Conservation (phyloP, 805 yeast species). For the Saccharomycopsis lassenensis region DNA sequence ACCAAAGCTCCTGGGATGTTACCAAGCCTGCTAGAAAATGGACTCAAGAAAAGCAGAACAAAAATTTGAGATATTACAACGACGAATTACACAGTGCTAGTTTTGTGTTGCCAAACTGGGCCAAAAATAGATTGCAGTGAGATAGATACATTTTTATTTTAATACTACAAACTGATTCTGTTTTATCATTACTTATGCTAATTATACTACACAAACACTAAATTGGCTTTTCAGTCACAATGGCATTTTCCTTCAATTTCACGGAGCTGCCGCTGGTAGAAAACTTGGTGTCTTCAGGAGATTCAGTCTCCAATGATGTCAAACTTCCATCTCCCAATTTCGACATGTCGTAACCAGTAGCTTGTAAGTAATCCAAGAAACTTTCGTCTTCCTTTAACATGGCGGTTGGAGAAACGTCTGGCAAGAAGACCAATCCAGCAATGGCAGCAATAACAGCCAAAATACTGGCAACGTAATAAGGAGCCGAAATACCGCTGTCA, state of each 20-base stretch:
- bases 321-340: slow-evolving; percentile 35
- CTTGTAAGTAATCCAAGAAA: slow-evolving; percentile 55
- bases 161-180: too few species aligned
- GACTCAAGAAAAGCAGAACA: slow-evolving; percentile 34
- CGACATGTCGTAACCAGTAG: slow-evolving; percentile 59
- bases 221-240: too few species aligned
- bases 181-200: too few species aligned
- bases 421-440: slow-evolving; percentile 60
- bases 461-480: slow-evolving; percentile 74
- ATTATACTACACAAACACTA: too few species aligned
- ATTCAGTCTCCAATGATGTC: too few species aligned
- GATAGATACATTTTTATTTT: too few species aligned
- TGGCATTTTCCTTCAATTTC: not conserved
- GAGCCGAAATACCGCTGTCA: slow-evolving; percentile 53
- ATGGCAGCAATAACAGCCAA: slow-evolving; percentile 64
- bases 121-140: too few species aligned
- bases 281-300: not conserved
- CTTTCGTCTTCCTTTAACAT: slow-evolving; percentile 65
- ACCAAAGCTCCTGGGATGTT: slow-evolving; percentile 36
- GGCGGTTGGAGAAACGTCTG: slow-evolving; percentile 76
- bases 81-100: slow-evolving; percentile 56
- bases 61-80: slow-evolving; percentile 54
- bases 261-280: not conserved
- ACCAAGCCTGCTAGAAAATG: slow-evolving; percentile 40
- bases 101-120: slow-evolving; percentile 77